Evolutionary conservation across 495 filamentous ascomycete genomes (phyloP), one percentile per base, ranked within the genome.

Genomic region (Darksidea phi): DNA sequence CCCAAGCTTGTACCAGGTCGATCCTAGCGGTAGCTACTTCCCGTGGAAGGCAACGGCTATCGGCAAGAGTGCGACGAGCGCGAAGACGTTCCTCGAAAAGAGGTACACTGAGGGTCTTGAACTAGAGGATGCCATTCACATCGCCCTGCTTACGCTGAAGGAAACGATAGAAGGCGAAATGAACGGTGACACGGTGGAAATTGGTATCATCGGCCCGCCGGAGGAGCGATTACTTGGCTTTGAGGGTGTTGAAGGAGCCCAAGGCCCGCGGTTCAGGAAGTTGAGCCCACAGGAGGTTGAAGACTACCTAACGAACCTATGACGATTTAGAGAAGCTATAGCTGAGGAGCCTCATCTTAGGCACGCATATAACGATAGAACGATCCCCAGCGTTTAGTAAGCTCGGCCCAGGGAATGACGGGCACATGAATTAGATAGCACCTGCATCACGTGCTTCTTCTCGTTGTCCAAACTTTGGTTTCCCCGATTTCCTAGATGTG

Each of bases 41-140:
- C 94, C 94, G 21, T 98, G 94, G 94, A 97, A 98, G 80, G 94
- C 94, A 51, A 98, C 95, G 63, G 94, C 94, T 43, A 98, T 98
- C 71, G 94, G 95, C 61, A 97, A 97, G 84, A 95, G 91, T 71
- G 94, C 94, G 28, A 97, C 94, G 17, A 94, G 88, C 67, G 94
- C 94, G 48, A 98, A 98, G 80, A 98, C 94, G 1, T 98, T 97
- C 79, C 77, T 98, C 69, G 94, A 98, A 83, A 98, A 98, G 84
- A 80, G 94, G 74, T 97, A 97, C 75, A 95, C 90, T 0, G 94
- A 98, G 75, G 92, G 92, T 15, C 79, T 98, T 72, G 94, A 98
- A 81, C 78, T 99, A 60, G 94, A 99, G 76, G 94, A 99, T 77
- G 94, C 94, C 20, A 91, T 99, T 61, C 93, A 97, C 78, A 99